Evolutionary conservation across 306 rosid genomes (phyloP).

Genomic region (Prunus salicina): DNA sequence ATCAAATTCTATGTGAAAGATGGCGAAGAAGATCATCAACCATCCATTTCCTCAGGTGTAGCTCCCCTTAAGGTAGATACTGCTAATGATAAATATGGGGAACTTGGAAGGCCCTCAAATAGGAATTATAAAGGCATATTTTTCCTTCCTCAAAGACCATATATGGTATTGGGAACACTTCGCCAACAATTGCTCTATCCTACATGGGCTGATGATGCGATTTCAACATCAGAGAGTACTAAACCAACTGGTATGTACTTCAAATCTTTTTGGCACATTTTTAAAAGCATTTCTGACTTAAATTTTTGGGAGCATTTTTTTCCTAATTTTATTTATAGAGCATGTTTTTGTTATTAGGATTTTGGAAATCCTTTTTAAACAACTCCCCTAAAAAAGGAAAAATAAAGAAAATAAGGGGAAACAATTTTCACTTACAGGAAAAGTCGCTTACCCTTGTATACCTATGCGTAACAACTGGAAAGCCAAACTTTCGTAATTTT

Average conservation of each 20-base stretch:
- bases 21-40: constrained; percentile 34
- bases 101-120: constrained; percentile 35
- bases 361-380: no score
- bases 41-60: constrained; percentile 34
- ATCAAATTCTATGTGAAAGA: constrained; percentile 62
- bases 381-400: no score
- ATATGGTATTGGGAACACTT: constrained; percentile 95
- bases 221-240: constrained; percentile 35
- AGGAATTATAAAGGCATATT: constrained; percentile 56
- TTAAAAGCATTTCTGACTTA: not conserved
- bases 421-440: no score
- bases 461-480: no score
- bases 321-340: no score
- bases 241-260: constrained; percentile 44
- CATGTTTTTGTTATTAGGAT: no score
- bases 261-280: not conserved
- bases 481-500: no score
- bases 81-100: constrained; percentile 23
- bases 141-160: constrained; percentile 97
- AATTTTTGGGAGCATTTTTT: no score
- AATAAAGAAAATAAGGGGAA: no score
- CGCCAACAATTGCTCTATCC: constrained; percentile 94
- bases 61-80: constrained; percentile 23
- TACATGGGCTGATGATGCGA: constrained; percentile 65
- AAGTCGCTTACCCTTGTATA: no score